Evolutionary conservation across 176 grass and related monocot genomes (phyloP).

Genomic region (Oryza australiensis): DNA sequence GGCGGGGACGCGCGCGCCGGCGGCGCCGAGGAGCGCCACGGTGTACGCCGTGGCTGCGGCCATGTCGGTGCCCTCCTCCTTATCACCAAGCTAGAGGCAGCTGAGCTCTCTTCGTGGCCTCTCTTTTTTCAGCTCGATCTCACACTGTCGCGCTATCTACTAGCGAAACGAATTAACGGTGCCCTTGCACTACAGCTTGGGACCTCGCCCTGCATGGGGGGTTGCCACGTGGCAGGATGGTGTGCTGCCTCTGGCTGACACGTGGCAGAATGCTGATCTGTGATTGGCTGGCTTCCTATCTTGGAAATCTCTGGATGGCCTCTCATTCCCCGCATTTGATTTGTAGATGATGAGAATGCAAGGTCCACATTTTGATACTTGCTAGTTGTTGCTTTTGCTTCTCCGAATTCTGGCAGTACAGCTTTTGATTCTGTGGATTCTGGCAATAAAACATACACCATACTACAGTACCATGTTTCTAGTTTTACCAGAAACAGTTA

Average conservation of each 20-base stretch:
- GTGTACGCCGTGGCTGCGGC: conserved; percentile 67
- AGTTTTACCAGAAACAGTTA: not conserved
- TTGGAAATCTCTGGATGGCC: conserved; percentile 49
- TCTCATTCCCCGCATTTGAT: conserved; percentile 9
- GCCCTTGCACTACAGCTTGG: not conserved
- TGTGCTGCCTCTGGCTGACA: not conserved
- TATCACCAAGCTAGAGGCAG: conserved; percentile 21
- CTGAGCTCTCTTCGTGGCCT: conserved; percentile 23
- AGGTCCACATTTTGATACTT: conserved; percentile 9
- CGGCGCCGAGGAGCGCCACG: conserved; percentile 57
- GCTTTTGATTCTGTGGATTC: not conserved
- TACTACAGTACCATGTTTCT: not conserved
- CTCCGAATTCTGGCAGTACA: not conserved
- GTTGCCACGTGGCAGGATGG: not conserved
- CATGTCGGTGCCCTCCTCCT: conserved; percentile 35
- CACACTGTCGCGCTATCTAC: not conserved
- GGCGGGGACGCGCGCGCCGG: conserved; percentile 56
- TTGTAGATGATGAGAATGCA: conserved; percentile 3
- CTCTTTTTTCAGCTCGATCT: conserved; percentile 25
- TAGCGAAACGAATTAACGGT: not conserved
- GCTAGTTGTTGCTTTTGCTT: not conserved
- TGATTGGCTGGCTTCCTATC: conserved; percentile 72
- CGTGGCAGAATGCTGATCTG: conserved; percentile 39
- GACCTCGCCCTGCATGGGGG: not conserved
- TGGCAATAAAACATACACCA: not conserved